Conservation (phyloP, 805 yeast species). For the Saturnispora dispora region DNA sequence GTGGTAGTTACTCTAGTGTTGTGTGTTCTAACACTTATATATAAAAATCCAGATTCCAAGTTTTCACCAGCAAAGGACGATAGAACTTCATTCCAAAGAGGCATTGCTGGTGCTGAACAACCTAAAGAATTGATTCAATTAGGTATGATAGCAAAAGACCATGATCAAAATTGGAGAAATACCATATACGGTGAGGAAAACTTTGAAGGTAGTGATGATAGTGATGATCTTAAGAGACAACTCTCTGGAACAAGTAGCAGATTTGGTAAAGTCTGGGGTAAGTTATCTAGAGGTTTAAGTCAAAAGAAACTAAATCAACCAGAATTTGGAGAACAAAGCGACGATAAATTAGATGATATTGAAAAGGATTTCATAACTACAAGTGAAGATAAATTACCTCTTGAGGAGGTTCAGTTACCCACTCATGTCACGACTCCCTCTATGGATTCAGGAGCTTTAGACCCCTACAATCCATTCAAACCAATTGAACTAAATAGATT, state of each 20-base stretch:
- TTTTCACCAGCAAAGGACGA: slow-evolving; percentile 87
- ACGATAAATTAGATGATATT: neutral
- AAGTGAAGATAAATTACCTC: neutral
- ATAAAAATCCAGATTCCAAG: slow-evolving; percentile 83
- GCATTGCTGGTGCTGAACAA: slow-evolving; percentile 10
- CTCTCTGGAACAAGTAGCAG: slow-evolving; percentile 1
- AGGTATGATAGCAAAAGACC: slow-evolving; percentile 78
- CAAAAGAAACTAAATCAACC: neutral
- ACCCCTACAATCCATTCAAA: slow-evolving; percentile 5
- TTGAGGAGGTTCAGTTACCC: neutral
- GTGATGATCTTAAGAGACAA: neutral
- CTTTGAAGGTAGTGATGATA: neutral
- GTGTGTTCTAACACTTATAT: slow-evolving; percentile 50
- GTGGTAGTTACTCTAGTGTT: slow-evolving; percentile 63
- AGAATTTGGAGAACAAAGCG: neutral
- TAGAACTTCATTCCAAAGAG: slow-evolving; percentile 75
- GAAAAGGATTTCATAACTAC: neutral
- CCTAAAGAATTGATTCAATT: slow-evolving; percentile 54
- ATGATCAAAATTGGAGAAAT: slow-evolving; percentile 63
- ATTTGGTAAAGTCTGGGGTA: slow-evolving; percentile 7
- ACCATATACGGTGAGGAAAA: slow-evolving; percentile 42
- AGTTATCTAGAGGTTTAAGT: slow-evolving; percentile 4
- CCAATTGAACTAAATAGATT: slow-evolving; percentile 1
- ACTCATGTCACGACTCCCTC: slow-evolving; percentile 4
- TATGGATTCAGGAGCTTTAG: slow-evolving; percentile 6